phyloP scores from a whole-genome alignment of 495 filamentous ascomycete genomes.

The Penicillium flavigenum region DNA sequence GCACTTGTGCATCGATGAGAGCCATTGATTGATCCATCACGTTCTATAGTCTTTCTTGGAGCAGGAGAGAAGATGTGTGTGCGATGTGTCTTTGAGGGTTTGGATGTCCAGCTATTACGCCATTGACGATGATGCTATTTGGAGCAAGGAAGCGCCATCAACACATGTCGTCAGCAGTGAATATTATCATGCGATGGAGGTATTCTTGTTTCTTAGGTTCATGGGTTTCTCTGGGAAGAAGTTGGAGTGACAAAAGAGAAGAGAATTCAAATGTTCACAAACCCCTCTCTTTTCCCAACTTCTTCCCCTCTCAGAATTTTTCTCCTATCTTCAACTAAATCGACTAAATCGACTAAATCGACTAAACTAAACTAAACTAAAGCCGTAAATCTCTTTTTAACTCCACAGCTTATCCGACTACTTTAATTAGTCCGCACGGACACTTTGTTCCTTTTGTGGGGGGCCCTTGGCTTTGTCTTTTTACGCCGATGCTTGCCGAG shows the following conservation, averaged over 20 bases:
- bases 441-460: too few relatives aligned
- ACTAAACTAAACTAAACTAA: too few relatives aligned
- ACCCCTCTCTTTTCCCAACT: neutral
- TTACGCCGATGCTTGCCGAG: too few relatives aligned
- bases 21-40: constrained; percentile 46
- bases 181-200: too few relatives aligned
- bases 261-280: neutral
- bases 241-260: neutral
- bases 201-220: too few relatives aligned
- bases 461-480: too few relatives aligned
- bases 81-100: neutral
- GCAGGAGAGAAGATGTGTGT: neutral
- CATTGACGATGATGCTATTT: constrained; percentile 20
- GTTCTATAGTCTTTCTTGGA: neutral
- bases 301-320: too few relatives aligned
- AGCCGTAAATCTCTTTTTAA: neutral
- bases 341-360: too few relatives aligned
- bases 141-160: constrained; percentile 10
- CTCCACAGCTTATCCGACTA: constrained; percentile 9
- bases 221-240: too few relatives aligned
- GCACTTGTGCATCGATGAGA: constrained; percentile 55
- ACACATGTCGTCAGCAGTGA: constrained; percentile 14
- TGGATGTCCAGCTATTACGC: constrained; percentile 17
- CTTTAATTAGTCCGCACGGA: too few relatives aligned
- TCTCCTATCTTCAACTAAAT: too few relatives aligned